A percentile compares a stretch with the other conserved stretches of the same genome.
These are phyloP conservation scores for Kazachstania martiniae DNA, from an alignment of 805 yeast genomes.

Conservation along the genomic window DNA sequence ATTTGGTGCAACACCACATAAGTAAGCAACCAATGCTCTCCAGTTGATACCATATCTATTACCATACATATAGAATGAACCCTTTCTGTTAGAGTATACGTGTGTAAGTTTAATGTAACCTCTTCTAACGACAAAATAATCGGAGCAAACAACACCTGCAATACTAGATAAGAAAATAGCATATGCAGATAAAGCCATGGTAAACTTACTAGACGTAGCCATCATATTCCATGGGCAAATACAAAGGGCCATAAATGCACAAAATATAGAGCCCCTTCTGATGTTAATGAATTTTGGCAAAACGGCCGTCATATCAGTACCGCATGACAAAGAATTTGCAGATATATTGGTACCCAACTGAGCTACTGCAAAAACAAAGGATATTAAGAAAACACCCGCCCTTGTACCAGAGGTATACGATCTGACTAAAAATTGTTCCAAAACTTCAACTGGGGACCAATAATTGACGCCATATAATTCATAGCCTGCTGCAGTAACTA, in stretches of 20 bases:
- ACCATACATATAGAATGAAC: slow-evolving; percentile 41
- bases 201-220: slow-evolving; percentile 58
- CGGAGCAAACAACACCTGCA: slow-evolving; percentile 65
- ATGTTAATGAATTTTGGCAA: slow-evolving; percentile 57
- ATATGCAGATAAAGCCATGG: slow-evolving; percentile 72
- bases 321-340: slow-evolving; percentile 63
- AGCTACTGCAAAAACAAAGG: slow-evolving; percentile 64
- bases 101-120: slow-evolving; percentile 54
- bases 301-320: slow-evolving; percentile 61
- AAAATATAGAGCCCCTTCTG: slow-evolving; percentile 70
- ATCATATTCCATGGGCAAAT: slow-evolving; percentile 80
- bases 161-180: slow-evolving; percentile 78
- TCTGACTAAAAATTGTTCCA: slow-evolving; percentile 33
- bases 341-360: slow-evolving; percentile 73
- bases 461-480: slow-evolving; percentile 31
- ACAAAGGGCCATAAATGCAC: slow-evolving; percentile 59
- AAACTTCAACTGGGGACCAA: slow-evolving; percentile 47
- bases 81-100: slow-evolving; percentile 38
- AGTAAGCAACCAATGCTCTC: slow-evolving; percentile 65
- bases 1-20: slow-evolving; percentile 31
- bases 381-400: slow-evolving; percentile 66
- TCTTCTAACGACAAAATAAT: slow-evolving; percentile 61
- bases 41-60: slow-evolving; percentile 54
- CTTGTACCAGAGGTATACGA: slow-evolving; percentile 40
- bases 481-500: slow-evolving; percentile 61